These are phyloP conservation scores for Neodidymelliopsis sp. DNA, from an alignment of 2,329 filamentous ascomycete genomes.

Conservation along the genomic window DNA sequence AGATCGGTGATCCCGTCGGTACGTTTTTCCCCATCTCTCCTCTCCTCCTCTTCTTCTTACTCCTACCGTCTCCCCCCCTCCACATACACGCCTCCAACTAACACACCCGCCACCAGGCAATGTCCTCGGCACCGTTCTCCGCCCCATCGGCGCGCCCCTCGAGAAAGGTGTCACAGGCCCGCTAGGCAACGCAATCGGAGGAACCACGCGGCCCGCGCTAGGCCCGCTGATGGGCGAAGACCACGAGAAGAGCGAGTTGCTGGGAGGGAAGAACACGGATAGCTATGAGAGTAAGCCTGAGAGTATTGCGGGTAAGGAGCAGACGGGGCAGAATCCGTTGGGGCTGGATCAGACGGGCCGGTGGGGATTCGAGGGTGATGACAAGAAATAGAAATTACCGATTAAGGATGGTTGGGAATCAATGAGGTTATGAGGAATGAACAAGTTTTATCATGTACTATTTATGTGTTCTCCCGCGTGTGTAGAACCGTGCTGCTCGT, in stretches of 20 bases:
- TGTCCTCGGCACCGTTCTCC: constrained; percentile 48
- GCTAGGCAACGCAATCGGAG: constrained; percentile 47
- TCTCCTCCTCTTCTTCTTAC: neutral
- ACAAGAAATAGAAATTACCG: constrained; percentile 9
- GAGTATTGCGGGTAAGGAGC: constrained; percentile 49
- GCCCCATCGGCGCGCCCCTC: constrained; percentile 49
- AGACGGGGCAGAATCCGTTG: constrained; percentile 50
- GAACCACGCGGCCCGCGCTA: constrained; percentile 45
- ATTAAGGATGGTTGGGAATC: too few relatives aligned
- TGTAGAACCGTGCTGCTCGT: too few relatives aligned
- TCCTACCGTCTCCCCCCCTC: constrained; percentile 1
- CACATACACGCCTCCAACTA: too few relatives aligned
- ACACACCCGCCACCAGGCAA: too few relatives aligned
- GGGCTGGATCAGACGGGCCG: constrained; percentile 49
- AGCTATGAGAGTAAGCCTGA: constrained; percentile 46
- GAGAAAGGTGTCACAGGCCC: constrained; percentile 48
- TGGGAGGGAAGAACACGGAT: constrained; percentile 52
- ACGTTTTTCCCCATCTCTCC: constrained; percentile 2
- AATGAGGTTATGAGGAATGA: too few relatives aligned
- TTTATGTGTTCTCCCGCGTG: too few relatives aligned
- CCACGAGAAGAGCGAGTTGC: constrained; percentile 45
- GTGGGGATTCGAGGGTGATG: constrained; percentile 47
- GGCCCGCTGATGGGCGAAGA: constrained; percentile 46
- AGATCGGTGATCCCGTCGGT: constrained; percentile 45
- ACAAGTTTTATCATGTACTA: too few relatives aligned